phyloP scores from a whole-genome alignment of 2,329 filamentous ascomycete species.

The Diaporthe ampelina region DNA sequence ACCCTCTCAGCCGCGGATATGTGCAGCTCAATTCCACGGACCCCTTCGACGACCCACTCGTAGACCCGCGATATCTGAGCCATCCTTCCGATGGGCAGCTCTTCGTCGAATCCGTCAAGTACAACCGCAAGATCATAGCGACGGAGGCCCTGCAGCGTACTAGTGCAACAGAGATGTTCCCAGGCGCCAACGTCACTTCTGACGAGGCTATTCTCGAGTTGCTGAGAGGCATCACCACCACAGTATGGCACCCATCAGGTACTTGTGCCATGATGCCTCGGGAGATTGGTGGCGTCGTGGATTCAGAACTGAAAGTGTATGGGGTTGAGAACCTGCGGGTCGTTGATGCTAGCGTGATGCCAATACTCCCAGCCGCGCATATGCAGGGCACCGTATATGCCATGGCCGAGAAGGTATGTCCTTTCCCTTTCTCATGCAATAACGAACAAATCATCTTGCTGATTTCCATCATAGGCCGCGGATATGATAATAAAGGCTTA shows the following conservation, averaged over 20 bases:
- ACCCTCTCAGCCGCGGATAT: slow-evolving; percentile 30
- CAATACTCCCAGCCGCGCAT: slow-evolving; percentile 31
- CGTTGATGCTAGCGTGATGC: slow-evolving; percentile 34
- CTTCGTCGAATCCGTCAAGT: slow-evolving; percentile 57
- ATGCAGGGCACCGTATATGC: slow-evolving; percentile 31
- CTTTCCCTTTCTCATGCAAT: not conserved
- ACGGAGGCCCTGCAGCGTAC: slow-evolving; percentile 53
- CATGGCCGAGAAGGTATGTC: slow-evolving; percentile 32
- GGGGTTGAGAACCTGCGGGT: slow-evolving; percentile 29
- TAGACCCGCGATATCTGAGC: slow-evolving; percentile 67
- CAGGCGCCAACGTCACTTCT: slow-evolving; percentile 14
- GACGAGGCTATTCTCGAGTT: slow-evolving; percentile 19
- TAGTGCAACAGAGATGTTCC: not conserved
- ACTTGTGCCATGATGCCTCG: slow-evolving; percentile 31
- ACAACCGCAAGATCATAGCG: slow-evolving; percentile 56
- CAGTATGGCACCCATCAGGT: slow-evolving; percentile 25
- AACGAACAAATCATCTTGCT: not conserved
- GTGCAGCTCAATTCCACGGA: slow-evolving; percentile 56
- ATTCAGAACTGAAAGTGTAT: slow-evolving; percentile 32
- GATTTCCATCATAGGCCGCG: not conserved
- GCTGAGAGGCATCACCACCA: not conserved
- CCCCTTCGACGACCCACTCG: slow-evolving; percentile 58
- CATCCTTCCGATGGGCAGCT: slow-evolving; percentile 60
- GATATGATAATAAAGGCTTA: not conserved
- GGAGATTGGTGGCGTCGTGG: slow-evolving; percentile 25